Conservation (phyloP, 768 basidiomycete genomes). For the Suillus variegatus region DNA sequence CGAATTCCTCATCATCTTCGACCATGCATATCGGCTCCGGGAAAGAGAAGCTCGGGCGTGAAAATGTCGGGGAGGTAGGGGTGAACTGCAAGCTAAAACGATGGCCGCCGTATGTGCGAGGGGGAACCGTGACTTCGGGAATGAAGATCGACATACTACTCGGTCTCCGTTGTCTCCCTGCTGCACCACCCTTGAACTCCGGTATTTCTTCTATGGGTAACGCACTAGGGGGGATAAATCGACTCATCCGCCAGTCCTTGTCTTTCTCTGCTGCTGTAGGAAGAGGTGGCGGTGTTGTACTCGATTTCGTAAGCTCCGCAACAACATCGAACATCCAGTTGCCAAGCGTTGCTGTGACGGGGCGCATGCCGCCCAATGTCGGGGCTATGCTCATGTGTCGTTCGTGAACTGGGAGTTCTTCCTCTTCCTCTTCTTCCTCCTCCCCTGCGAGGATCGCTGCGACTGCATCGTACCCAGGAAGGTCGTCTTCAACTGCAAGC, state of each 20-base stretch:
- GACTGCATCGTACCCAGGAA: slow-evolving; percentile 39
- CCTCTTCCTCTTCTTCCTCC: slow-evolving; percentile 38
- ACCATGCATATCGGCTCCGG: slow-evolving; percentile 22
- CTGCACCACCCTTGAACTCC: slow-evolving; percentile 23
- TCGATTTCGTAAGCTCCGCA: slow-evolving; percentile 55
- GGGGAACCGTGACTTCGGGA: slow-evolving; percentile 30
- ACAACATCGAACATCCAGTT: slow-evolving; percentile 87
- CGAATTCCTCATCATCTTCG: slow-evolving; percentile 42
- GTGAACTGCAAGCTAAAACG: slow-evolving; percentile 65
- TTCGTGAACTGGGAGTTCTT: slow-evolving; percentile 25
- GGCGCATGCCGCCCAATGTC: slow-evolving; percentile 42
- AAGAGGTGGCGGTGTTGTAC: slow-evolving; percentile 19
- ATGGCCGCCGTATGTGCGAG: slow-evolving; percentile 29
- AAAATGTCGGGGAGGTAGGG: slow-evolving; percentile 49
- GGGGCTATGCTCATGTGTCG: slow-evolving; percentile 47
- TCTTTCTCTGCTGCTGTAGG: slow-evolving; percentile 15
- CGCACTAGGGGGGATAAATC: slow-evolving; percentile 37
- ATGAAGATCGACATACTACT: slow-evolving; percentile 42
- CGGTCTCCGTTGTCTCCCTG: slow-evolving; percentile 20
- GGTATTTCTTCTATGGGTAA: slow-evolving; percentile 20
- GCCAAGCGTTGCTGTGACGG: slow-evolving; percentile 53
- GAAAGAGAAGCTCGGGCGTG: slow-evolving; percentile 22
- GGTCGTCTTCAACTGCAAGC: slow-evolving; percentile 43
- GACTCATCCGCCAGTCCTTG: slow-evolving; percentile 28
- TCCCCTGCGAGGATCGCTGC: slow-evolving; percentile 50